phyloP scores from a whole-genome alignment of 1,139 yeast species.

The Candida dubliniensis region DNA sequence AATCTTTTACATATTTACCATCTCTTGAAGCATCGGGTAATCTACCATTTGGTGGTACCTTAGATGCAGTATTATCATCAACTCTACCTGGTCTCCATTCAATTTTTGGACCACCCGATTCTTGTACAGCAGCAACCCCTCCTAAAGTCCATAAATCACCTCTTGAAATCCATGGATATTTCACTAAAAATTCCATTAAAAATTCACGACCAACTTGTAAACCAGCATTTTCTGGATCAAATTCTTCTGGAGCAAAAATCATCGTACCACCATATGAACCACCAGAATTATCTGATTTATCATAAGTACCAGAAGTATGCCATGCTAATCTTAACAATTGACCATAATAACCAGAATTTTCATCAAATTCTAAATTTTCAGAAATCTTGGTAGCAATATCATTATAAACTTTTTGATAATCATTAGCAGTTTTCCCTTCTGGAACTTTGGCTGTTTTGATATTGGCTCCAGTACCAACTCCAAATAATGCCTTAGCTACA shows the following conservation, averaged over 20 bases:
- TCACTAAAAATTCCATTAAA: constrained; percentile 55
- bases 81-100: constrained; percentile 84
- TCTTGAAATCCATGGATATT: constrained; percentile 76
- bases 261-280: constrained; percentile 88
- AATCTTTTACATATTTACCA: constrained; percentile 64
- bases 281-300: constrained; percentile 57
- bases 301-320: constrained; percentile 75
- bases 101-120: constrained; percentile 81
- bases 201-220: constrained; percentile 65
- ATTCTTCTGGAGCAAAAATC: constrained; percentile 64
- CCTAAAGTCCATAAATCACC: constrained; percentile 90
- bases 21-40: constrained; percentile 81
- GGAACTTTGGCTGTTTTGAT: constrained; percentile 26
- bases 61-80: constrained; percentile 19
- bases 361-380: constrained; percentile 76
- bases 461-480: constrained; percentile 22
- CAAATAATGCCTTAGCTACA: constrained; percentile 17
- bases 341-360: constrained; percentile 65
- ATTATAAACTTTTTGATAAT: constrained; percentile 77
- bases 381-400: constrained; percentile 74
- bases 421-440: constrained; percentile 39
- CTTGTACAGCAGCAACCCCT: constrained; percentile 86
- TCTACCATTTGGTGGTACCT: constrained; percentile 67
- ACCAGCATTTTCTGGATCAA: constrained; percentile 77
- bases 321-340: constrained; percentile 70